Base-by-base conservation (phyloP, 805 yeast species). In the Saturnispora gosingensis region DNA sequence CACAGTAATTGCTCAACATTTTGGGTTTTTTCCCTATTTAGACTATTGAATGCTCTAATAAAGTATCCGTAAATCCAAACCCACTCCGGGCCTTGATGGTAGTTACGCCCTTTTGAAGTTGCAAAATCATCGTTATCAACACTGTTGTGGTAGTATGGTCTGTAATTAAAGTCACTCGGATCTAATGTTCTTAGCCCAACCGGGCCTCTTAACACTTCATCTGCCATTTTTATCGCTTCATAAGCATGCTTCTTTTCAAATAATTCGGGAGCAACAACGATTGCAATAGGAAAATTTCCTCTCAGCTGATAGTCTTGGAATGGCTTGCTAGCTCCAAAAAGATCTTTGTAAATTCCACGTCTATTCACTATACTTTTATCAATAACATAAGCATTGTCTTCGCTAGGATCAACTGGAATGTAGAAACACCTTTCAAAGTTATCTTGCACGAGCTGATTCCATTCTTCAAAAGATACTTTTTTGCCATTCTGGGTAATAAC, bases 21-120 rank as follows among this genome's bases (percentile, higher is more conserved):
- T n/a, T 13, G 20, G 11, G 22, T 3, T 27, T 43, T 43, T 9
- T 43, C 48, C 4, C 4, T 3, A 58, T 82, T 80, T 62, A 84
- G 80, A 45, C 70, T 65, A 38, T 78, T 70, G 60, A 74, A 81
- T 0, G 98, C 96, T 56, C 97, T 77, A 58, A 93, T 68, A 63
- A 88, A 91, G 66, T 81, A 89, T 3, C 99, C 99, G 25, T 76
- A 74, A 53, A 82, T 78, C 97, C 97, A 91, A 34, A 87, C 85
- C 99, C 99, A 91, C 65, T 93, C 99, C 2, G 99, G 99, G 2
- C 99, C 99, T 69, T 91, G 98, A 67, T 91, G 99, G 66, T 91
- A 91, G 69, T 93, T 93, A 61, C 98, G 78, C 30, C 99, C 99
- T 68, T 89, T 88, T 2, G 97, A 76, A 0, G 97, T 89, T 0